Conservation (phyloP, 371 early-diverging fungal genomes). For the Mucor velutinosus region DNA sequence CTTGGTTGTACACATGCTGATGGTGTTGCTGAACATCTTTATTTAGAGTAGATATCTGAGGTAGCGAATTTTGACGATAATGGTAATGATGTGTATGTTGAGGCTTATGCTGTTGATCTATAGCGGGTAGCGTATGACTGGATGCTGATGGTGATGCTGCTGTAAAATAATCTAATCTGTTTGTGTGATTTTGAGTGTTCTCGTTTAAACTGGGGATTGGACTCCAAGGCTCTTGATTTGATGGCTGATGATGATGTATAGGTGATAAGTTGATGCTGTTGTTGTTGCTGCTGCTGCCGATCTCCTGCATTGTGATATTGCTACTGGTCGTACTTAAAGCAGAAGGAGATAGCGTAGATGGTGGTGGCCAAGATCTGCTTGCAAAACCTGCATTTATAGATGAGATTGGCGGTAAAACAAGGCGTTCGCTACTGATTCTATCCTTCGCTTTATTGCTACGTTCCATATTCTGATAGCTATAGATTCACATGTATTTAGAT, state of each 20-base stretch:
- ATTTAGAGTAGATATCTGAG: conserved; percentile 7
- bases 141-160: neutral
- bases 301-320: conserved; percentile 4
- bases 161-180: conserved; percentile 11
- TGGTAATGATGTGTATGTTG: neutral
- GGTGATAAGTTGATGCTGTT: neutral
- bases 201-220: conserved; percentile 11
- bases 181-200: neutral
- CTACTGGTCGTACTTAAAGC: conserved; percentile 1
- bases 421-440: neutral
- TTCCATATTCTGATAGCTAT: neutral
- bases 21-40: neutral
- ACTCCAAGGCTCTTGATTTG: conserved; percentile 12
- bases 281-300: neutral
- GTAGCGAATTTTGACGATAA: conserved; percentile 13
- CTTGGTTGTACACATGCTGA: neutral
- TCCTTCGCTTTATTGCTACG: neutral
- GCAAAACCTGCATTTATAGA: conserved; percentile 13
- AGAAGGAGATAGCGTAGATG: conserved; percentile 4
- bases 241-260: neutral
- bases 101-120: neutral
- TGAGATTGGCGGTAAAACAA: conserved; percentile 27
- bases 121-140: neutral
- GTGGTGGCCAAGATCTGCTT: conserved; percentile 21
- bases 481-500: neutral